A percentile compares a stretch with the other conserved stretches of the same genome.
These are phyloP conservation scores for Starmera stellimalicola DNA, from an alignment of 1,139 yeast genomes.

Conservation along the genomic window DNA sequence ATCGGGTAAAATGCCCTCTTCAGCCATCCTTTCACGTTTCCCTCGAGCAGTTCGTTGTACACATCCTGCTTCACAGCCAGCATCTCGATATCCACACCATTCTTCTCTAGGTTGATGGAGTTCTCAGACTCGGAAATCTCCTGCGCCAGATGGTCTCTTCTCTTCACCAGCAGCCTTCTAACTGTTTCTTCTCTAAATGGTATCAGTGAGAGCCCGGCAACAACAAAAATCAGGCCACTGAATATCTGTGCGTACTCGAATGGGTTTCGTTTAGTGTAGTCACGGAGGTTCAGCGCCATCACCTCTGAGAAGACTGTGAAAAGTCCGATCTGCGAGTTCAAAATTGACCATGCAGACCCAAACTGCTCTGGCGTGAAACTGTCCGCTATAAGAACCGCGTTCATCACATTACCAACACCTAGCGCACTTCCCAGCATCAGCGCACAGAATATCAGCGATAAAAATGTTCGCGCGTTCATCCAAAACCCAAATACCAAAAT, in stretches of 20 bases:
- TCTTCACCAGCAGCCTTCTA: conserved; percentile 16
- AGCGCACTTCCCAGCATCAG: conserved; percentile 43
- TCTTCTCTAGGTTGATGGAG: background rate
- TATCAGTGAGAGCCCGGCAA: conserved; percentile 22
- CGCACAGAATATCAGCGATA: conserved; percentile 42
- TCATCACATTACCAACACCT: conserved; percentile 60
- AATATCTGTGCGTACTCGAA: conserved; percentile 53
- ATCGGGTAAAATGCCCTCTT: background rate
- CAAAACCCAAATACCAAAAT: conserved; percentile 34
- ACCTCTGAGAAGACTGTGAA: conserved; percentile 41
- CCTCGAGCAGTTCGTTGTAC: background rate
- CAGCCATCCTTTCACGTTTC: background rate
- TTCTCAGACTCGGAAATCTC: background rate
- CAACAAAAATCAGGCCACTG: conserved; percentile 40
- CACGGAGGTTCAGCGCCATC: conserved; percentile 40
- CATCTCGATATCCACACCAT: background rate
- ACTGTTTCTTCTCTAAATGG: conserved; percentile 34
- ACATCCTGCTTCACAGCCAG: background rate
- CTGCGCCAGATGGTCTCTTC: conserved; percentile 1
- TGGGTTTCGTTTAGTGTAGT: conserved; percentile 28
- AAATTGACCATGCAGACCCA: conserved; percentile 52
- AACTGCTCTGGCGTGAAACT: conserved; percentile 36
- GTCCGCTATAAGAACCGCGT: conserved; percentile 52
- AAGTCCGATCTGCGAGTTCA: conserved; percentile 39
- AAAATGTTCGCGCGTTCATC: conserved; percentile 45